Percentiles rank a stretch among this genome's conserved stretches.
Conservation (phyloP, 805 yeast species). For the Candida namnaoensis region DNA sequence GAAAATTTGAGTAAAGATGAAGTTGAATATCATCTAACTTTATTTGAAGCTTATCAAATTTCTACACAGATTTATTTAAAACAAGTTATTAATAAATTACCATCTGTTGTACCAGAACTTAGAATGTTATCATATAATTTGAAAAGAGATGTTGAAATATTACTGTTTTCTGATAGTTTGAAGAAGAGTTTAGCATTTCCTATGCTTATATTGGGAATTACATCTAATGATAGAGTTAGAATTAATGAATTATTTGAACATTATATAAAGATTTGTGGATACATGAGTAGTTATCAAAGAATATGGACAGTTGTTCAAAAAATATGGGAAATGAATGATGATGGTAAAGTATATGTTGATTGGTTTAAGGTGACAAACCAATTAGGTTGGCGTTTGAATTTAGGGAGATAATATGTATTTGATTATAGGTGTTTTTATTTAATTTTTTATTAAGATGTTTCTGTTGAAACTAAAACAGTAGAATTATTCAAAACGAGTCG, state of each 20-base stretch:
- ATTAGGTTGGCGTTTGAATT: constrained; percentile 29
- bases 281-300: constrained; percentile 23
- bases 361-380: constrained; percentile 31
- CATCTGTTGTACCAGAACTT: constrained; percentile 44
- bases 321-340: constrained; percentile 28
- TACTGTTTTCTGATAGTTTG: constrained; percentile 36
- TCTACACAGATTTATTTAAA: constrained; percentile 44
- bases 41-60: constrained; percentile 51
- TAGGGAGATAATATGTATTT: constrained; percentile 9
- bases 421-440: too few species aligned
- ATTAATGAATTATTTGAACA: constrained; percentile 18
- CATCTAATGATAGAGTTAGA: constrained; percentile 12
- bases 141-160: constrained; percentile 39
- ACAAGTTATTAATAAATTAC: constrained; percentile 41
- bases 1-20: constrained; percentile 24
- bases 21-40: constrained; percentile 46
- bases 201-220: constrained; percentile 26
- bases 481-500: too few species aligned
- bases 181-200: constrained; percentile 38
- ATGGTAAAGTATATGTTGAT: constrained; percentile 26
- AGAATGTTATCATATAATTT: constrained; percentile 41
- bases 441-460: too few species aligned
- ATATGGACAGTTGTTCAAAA: constrained; percentile 27
- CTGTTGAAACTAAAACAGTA: too few species aligned
- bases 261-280: constrained; percentile 21